Base-by-base conservation (phyloP, 2,329 filamentous ascomycete species). In the Aspergillus persii region DNA sequence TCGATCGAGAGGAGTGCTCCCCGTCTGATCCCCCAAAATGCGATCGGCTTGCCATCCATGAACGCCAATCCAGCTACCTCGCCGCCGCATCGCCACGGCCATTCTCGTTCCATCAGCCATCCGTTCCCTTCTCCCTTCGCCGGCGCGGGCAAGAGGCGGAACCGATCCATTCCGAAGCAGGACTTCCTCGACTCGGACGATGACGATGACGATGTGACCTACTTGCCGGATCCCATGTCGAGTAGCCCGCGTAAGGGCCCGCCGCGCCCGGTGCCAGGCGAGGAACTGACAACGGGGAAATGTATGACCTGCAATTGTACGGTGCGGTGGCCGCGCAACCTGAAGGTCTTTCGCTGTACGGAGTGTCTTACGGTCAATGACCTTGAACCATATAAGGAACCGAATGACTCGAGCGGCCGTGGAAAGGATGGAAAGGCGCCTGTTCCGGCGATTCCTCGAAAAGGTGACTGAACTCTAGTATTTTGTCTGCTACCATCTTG, bases 331-430 rank as follows among this genome's bases (percentile, higher is more conserved):
- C 91, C 91, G 2, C 85, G 83, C 62, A 85, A 88, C 55, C 77
- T 92, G 61, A 84, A 84, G 39, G 84, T 89, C 41, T 96, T 95
- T 74, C 85, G 91, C 66, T 96, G 92, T 74, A 89, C 90, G 47
- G 89, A 91, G 56, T 96, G 92, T 74, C 79, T 90, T 68, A 95
- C 90, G 18, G 87, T 96, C 71, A 96, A 96, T 71, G 92, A 96
- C 71, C 75, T 96, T 54, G 81, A 84, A 60, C 81, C 82, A 47
- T 69, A 69, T 33, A 63, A 59, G 23, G 71, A 74, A 23, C 56
- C 62, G 29, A 64, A 63, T 49, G 64, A 69, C 50, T 30, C 59
- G 39, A 54, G 48, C 41, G 58, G 53, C 47, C 58, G 66, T 52
- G 64, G 67, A 60, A 70, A 65, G 49, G 60, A 63, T 63, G 64